Conservation (phyloP, 164 flowering plant genomes). For the Dillenia suffruticosa region DNA sequence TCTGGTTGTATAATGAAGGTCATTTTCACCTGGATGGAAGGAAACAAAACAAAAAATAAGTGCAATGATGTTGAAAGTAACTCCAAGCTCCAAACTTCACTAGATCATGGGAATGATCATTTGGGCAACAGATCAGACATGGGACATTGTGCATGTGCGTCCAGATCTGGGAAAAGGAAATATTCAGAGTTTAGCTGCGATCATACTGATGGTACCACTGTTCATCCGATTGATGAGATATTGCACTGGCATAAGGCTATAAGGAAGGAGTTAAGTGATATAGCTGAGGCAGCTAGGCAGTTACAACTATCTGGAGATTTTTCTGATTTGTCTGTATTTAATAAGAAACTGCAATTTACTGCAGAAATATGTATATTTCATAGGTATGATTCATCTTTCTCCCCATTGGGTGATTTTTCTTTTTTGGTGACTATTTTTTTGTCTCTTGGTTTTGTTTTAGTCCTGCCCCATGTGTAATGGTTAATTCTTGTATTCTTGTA, state of each 20-base stretch:
- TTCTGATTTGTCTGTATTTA: constrained; percentile 68
- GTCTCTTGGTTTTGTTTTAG: not conserved
- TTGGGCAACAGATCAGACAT: constrained; percentile 21
- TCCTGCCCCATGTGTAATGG: too few relatives aligned
- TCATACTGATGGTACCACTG: constrained; percentile 18
- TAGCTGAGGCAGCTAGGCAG: constrained; percentile 65
- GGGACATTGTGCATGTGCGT: constrained; percentile 36
- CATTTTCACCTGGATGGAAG: constrained; percentile 80
- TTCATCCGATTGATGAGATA: constrained; percentile 79
- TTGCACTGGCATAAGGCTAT: constrained; percentile 91
- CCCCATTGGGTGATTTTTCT: not conserved
- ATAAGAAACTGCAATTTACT: constrained; percentile 79
- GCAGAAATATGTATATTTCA: constrained; percentile 96
- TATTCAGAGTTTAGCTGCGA: constrained; percentile 27
- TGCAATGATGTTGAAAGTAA: constrained; percentile 24
- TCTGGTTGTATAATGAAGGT: constrained; percentile 38
- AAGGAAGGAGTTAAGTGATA: constrained; percentile 64
- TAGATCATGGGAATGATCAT: constrained; percentile 20
- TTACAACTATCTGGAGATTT: constrained; percentile 72
- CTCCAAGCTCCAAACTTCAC: constrained; percentile 18
- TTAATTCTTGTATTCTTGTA: too few relatives aligned
- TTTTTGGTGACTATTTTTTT: not conserved
- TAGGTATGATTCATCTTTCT: constrained; percentile 42
- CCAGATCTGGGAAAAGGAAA: constrained; percentile 53
- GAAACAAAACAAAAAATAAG: constrained; percentile 22